A percentile compares a stretch with the other conserved stretches of the same genome.
phyloP scores from a whole-genome alignment of 345 rosid species.

The Mercurialis annua region DNA sequence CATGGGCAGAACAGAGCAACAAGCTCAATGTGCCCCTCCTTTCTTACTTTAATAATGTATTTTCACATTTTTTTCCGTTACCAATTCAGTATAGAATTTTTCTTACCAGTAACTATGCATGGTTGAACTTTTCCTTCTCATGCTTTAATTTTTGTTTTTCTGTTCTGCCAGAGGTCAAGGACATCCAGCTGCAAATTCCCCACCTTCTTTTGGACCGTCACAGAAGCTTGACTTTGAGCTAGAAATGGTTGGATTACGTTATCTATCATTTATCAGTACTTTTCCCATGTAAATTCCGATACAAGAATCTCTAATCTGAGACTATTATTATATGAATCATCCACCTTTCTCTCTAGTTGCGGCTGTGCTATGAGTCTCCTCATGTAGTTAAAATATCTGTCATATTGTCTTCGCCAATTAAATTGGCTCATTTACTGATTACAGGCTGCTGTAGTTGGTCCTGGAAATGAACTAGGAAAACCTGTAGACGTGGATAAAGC shows the following conservation, averaged over 20 bases:
- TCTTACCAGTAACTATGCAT: background rate
- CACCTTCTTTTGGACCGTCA: conserved; percentile 85
- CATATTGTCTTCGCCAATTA: background rate
- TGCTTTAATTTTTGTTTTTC: conserved; percentile 10
- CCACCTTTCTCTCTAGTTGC: background rate
- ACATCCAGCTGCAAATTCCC: conserved; percentile 62
- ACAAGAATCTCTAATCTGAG: background rate
- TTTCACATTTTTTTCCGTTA: background rate
- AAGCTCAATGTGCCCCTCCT: background rate
- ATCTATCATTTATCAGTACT: background rate
- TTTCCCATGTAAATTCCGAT: conserved; percentile 2
- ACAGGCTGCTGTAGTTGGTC: conserved; percentile 96
- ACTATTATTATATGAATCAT: background rate
- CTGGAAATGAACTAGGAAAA: conserved; percentile 89
- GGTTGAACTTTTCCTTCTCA: background rate
- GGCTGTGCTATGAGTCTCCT: background rate
- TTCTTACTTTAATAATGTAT: background rate
- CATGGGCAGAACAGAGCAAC: background rate
- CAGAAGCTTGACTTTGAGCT: conserved; percentile 92
- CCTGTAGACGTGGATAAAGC: conserved; percentile 80
- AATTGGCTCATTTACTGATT: conserved; percentile 1
- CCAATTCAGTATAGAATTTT: background rate
- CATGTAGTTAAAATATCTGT: background rate
- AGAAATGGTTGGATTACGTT: conserved; percentile 65
- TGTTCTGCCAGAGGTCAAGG: conserved; percentile 73